These are phyloP conservation scores for Apiospora marii DNA, from an alignment of 2,329 filamentous ascomycete species.

Conservation along the genomic window DNA sequence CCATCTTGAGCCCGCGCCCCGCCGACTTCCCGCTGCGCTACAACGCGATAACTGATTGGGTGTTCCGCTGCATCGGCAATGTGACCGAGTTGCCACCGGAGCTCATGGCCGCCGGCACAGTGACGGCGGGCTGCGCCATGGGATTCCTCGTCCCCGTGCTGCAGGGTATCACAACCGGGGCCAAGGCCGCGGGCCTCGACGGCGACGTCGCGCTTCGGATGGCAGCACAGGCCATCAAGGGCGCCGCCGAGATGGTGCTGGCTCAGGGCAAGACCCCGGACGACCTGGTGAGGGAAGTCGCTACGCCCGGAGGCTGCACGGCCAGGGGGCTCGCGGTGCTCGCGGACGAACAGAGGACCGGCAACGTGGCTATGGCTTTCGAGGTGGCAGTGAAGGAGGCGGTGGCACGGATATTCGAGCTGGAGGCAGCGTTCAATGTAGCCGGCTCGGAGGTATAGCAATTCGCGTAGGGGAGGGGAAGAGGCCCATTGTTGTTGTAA, in stretches of 20 bases:
- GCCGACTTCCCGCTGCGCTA: constrained; percentile 40
- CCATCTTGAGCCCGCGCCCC: constrained; percentile 68
- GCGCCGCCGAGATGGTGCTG: constrained; percentile 73
- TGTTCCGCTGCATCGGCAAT: constrained; percentile 77
- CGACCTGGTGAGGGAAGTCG: constrained; percentile 77
- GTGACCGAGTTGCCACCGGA: constrained; percentile 71
- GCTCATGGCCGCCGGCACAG: constrained; percentile 77
- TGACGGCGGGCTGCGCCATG: constrained; percentile 76
- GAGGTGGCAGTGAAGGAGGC: background rate
- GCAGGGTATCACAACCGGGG: constrained; percentile 79
- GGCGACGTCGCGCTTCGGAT: constrained; percentile 76
- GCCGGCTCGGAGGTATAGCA: background rate
- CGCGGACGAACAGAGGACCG: constrained; percentile 61
- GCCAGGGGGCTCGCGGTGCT: constrained; percentile 76
- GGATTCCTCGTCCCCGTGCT: constrained; percentile 80
- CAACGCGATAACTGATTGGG: constrained; percentile 70
- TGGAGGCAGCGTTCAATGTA: background rate
- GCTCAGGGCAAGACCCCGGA: constrained; percentile 76
- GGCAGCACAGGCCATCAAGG: constrained; percentile 81
- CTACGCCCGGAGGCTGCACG: constrained; percentile 79
- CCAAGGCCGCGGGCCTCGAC: constrained; percentile 79
- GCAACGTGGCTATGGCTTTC: background rate
- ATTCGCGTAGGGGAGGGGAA: too few species aligned
- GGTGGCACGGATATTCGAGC: background rate
- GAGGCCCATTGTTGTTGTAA: background rate